Conservation (phyloP, 495 filamentous ascomycete species). For the Pseudotulostoma volvatum region DNA sequence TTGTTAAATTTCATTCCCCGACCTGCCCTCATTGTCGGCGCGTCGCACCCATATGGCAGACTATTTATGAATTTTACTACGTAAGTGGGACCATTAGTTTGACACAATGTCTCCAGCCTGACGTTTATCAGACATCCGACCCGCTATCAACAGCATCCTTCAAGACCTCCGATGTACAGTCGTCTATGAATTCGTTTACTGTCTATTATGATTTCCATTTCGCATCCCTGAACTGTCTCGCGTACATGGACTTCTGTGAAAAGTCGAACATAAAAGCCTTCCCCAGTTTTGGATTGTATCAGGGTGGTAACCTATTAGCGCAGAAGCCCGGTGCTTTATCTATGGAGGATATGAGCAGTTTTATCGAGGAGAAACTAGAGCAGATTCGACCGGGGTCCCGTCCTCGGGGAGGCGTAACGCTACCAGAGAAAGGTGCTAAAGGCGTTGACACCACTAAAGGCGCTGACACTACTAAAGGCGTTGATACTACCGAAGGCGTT, state of each 20-base stretch:
- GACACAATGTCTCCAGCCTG: constrained; percentile 4
- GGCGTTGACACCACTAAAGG: constrained; percentile 27
- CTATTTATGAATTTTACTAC: constrained; percentile 89
- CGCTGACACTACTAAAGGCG: constrained; percentile 26
- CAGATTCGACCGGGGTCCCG: constrained; percentile 62
- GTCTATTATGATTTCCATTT: constrained; percentile 84
- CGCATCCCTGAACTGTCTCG: constrained; percentile 67
- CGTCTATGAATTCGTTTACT: constrained; percentile 45
- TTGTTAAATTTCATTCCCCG: constrained; percentile 64
- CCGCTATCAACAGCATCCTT: constrained; percentile 33
- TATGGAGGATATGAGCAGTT: constrained; percentile 43
- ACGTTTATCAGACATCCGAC: constrained; percentile 48
- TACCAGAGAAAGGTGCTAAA: constrained; percentile 42
- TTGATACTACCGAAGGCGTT: constrained; percentile 27
- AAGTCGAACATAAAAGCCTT: constrained; percentile 46
- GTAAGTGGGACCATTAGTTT: constrained; percentile 14
- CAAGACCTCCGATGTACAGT: constrained; percentile 26
- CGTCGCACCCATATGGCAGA: constrained; percentile 77
- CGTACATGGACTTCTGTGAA: constrained; percentile 56
- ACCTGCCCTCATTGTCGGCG: constrained; percentile 65
- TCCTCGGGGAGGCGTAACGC: constrained; percentile 40
- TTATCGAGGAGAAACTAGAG: constrained; percentile 67
- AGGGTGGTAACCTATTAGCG: constrained; percentile 56
- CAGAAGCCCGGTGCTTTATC: constrained; percentile 40
- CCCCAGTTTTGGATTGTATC: constrained; percentile 67